Evolutionary conservation across 495 filamentous ascomycete species (phyloP).

Genomic region (Penicillium nucicola): DNA sequence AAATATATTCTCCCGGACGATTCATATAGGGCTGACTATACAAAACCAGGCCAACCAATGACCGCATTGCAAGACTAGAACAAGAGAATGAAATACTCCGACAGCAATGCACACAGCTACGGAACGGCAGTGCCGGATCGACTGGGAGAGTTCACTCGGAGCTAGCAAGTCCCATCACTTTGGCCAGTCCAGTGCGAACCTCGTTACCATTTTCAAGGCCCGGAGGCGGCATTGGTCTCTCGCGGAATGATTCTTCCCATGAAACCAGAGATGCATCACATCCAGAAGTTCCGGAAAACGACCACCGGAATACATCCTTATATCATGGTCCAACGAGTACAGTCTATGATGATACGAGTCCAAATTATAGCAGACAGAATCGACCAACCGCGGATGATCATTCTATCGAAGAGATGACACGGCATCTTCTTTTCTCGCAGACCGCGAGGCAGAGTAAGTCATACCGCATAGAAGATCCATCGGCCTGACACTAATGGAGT

Average conservation of each 20-base stretch:
- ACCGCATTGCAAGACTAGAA: slow-evolving; percentile 24
- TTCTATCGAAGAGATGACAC: slow-evolving; percentile 15
- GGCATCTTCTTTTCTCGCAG: slow-evolving; percentile 24
- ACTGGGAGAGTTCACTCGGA: not conserved
- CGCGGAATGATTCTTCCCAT: slow-evolving; percentile 7
- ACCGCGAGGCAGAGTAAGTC: slow-evolving; percentile 26
- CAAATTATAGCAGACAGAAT: slow-evolving; percentile 6
- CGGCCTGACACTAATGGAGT: not conserved
- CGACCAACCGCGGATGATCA: not conserved
- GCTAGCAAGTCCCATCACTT: slow-evolving; percentile 1
- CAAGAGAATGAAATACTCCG: slow-evolving; percentile 26
- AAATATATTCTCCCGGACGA: not conserved
- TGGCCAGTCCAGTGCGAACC: slow-evolving; percentile 4
- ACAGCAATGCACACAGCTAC: slow-evolving; percentile 7
- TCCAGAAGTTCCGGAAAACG: slow-evolving; percentile 22
- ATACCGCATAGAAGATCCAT: not conserved
- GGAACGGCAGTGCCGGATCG: not conserved
- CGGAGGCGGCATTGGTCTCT: slow-evolving; percentile 1
- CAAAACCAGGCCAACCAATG: slow-evolving; percentile 22
- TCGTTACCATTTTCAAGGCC: not conserved
- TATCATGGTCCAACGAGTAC: slow-evolving; percentile 33
- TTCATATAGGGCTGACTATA: not conserved
- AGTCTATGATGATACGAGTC: slow-evolving; percentile 25
- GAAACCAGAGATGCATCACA: slow-evolving; percentile 13
- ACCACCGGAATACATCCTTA: slow-evolving; percentile 15